Base-by-base conservation (phyloP, 176 grass and related monocot genomes). In the Luzula sylvatica region DNA sequence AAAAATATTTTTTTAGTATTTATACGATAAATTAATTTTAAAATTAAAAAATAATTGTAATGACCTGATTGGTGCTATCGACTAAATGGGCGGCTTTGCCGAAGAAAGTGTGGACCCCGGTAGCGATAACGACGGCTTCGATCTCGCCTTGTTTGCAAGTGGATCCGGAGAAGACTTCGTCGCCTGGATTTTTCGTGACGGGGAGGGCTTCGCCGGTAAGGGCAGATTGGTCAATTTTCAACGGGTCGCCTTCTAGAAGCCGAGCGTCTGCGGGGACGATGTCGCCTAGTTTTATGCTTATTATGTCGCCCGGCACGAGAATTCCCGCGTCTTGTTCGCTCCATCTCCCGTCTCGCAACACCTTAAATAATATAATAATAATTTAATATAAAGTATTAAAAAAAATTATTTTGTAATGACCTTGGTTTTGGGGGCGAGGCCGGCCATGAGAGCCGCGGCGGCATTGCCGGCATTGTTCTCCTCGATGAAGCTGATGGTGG, bases 61-160 rank as follows among this genome's bases (percentile, higher is more conserved):
- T 35, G 30, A 64, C 60, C 65, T 92, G 86, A 38, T 87, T 98
- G 3, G 93, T 98, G 72, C 72, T 92, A 65, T 92, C 82, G 0
- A 98, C 93, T 4, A 98, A 76, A 72, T 98, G 86, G 5, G 93
- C 93, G 15, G 93, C 93, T 67, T 98, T 92, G 11, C 93, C 93
- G 17, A 98, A 98, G 61, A 98, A 98, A 60, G 93, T 98, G 68
- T 92, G 93, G 15, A 98, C 93, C 17, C 93, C 86, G 7, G 86
- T 90, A 75, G 81, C 86, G 15, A 86, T 86, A 23, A 96, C 85
- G 9, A 98, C 68, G 4, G 92, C 92, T 13, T 90, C 72, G 46
- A 98, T 82, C 72, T 98, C 92, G 0, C 92, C 92, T 32, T 90
- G 92, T 72, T 98, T 98, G 54, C 92, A 98, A 4, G 92, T 98